Evolutionary conservation across 1,139 yeast species (phyloP).

Genomic region (Nadsonia starkeyi-henricii): DNA sequence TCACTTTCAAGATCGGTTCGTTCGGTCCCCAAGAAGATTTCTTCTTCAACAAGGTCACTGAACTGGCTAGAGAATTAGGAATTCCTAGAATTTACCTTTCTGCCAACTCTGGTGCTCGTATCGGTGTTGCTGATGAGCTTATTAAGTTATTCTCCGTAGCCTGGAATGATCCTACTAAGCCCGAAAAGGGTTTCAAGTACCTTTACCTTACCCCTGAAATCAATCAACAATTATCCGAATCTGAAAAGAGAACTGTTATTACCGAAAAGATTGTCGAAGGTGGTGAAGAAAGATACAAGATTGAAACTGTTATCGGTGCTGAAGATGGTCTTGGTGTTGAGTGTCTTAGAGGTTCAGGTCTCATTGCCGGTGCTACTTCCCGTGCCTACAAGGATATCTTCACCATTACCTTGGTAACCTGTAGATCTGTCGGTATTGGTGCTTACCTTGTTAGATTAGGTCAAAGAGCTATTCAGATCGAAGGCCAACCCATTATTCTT

Average conservation of each 20-base stretch:
- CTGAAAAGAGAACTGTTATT: conserved; percentile 37
- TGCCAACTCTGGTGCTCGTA: conserved; percentile 98
- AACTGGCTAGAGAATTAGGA: conserved; percentile 77
- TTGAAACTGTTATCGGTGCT: conserved; percentile 77
- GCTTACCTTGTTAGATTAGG: conserved; percentile 96
- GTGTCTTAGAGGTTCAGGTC: conserved; percentile 93
- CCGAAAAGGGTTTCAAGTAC: conserved; percentile 80
- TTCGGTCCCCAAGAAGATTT: conserved; percentile 96
- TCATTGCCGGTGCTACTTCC: conserved; percentile 96
- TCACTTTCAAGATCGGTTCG: conserved; percentile 94
- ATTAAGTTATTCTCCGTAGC: conserved; percentile 81
- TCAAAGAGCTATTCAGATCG: conserved; percentile 96
- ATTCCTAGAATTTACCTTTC: conserved; percentile 90
- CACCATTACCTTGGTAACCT: conserved; percentile 89
- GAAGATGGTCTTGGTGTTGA: conserved; percentile 98
- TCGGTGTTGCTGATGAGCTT: conserved; percentile 93
- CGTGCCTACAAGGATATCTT: conserved; percentile 95
- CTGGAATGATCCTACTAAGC: conserved; percentile 69
- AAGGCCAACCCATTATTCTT: conserved; percentile 94
- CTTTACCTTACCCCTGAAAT: conserved; percentile 67
- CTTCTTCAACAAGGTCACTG: conserved; percentile 85
- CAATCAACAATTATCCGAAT: conserved; percentile 41
- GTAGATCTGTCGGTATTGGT: conserved; percentile 99
- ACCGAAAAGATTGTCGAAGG: conserved; percentile 69
- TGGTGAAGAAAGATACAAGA: conserved; percentile 71